Percentiles rank a stretch among this genome's conserved stretches.
Conservation (phyloP, 2,329 filamentous ascomycete species). For the Cytospora piceae region DNA sequence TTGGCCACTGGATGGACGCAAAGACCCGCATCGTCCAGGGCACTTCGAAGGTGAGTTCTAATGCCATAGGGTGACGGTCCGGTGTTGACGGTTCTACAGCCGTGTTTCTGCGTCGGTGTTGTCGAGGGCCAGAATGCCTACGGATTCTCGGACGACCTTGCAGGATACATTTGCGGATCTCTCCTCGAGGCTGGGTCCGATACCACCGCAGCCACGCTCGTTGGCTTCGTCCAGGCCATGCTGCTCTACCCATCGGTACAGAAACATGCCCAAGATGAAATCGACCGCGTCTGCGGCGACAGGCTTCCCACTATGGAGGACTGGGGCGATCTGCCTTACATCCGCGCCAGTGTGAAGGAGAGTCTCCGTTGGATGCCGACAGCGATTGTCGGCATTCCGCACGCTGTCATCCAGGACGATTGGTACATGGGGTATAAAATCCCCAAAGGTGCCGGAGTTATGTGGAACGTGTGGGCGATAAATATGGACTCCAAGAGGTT, state of each 20-base stretch:
- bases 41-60: constrained; percentile 32
- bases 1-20: constrained; percentile 46
- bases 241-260: constrained; percentile 47
- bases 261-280: constrained; percentile 43
- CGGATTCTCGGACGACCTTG: constrained; percentile 39
- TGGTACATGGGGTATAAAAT: constrained; percentile 50
- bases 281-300: constrained; percentile 48
- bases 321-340: constrained; percentile 45
- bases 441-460: constrained; percentile 48
- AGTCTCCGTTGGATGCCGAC: constrained; percentile 50
- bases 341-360: constrained; percentile 48
- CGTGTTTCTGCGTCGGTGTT: constrained; percentile 37
- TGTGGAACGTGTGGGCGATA: constrained; percentile 46
- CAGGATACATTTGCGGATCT: constrained; percentile 41
- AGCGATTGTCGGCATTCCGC: constrained; percentile 45
- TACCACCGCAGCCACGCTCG: constrained; percentile 47
- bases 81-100: constrained; percentile 30
- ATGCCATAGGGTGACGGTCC: not conserved
- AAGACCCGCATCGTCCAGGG: constrained; percentile 41
- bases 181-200: constrained; percentile 48
- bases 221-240: constrained; percentile 53
- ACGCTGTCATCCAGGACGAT: constrained; percentile 47
- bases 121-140: constrained; percentile 32
- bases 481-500: constrained; percentile 50
- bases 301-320: constrained; percentile 46